These are phyloP conservation scores for Chlorella sorokiniana DNA, from an alignment of 139 green algal genomes.

Conservation along the genomic window DNA sequence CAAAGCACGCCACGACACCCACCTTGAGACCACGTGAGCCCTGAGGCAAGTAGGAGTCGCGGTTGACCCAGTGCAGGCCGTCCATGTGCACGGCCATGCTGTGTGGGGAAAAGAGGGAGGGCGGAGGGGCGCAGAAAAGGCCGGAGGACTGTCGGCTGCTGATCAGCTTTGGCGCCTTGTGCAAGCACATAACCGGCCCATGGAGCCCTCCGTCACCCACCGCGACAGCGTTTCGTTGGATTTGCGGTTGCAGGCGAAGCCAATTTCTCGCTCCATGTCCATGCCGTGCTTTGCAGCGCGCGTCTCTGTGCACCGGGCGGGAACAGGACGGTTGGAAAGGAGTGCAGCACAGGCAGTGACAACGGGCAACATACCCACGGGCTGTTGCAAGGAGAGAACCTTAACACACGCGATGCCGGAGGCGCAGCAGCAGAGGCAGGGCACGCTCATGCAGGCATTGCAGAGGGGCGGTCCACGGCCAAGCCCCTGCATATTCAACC, in stretches of 20 bases:
- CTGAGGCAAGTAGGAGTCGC: conserved; percentile 97
- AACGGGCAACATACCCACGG: not conserved
- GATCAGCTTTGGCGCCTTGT: not conserved
- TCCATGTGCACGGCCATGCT: conserved; percentile 93
- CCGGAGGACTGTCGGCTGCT: not conserved
- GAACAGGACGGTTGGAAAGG: too few species aligned
- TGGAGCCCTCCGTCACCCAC: too few species aligned
- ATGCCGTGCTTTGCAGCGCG: conserved; percentile 83
- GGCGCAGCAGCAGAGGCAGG: not conserved
- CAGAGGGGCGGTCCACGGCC: too few species aligned
- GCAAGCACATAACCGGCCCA: too few species aligned
- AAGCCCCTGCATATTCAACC: too few species aligned
- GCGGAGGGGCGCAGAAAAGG: conserved; percentile 9
- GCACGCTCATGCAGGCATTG: too few species aligned
- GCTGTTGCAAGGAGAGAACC: not conserved
- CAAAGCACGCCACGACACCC: too few species aligned
- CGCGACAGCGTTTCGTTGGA: conserved; percentile 50
- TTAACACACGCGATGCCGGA: not conserved
- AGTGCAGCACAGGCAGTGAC: not conserved
- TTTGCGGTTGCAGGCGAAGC: conserved; percentile 65
- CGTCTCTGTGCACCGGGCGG: conserved; percentile 49
- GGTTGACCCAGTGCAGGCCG: conserved; percentile 96
- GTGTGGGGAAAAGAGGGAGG: not conserved
- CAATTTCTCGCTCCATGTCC: conserved; percentile 82
- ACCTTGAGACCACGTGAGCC: conserved; percentile 92